Percentiles rank a stretch among this genome's conserved stretches.
phyloP scores from a whole-genome alignment of 768 basidiomycete species.

The Amanita muscaria region DNA sequence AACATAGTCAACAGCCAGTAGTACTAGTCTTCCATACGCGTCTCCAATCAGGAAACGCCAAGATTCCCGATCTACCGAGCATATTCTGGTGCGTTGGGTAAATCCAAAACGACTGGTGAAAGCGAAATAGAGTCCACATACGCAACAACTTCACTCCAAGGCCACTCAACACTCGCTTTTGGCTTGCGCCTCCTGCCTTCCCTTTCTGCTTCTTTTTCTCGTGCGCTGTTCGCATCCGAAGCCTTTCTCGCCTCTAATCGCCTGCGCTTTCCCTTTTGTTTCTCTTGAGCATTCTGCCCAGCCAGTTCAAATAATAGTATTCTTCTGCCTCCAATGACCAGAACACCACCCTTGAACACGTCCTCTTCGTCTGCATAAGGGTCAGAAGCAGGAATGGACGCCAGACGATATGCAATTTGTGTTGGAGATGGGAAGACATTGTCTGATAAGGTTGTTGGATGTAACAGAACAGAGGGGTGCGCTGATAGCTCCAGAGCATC shows the following conservation, averaged over 20 bases:
- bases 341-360: slow-evolving; percentile 51
- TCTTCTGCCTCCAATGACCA: slow-evolving; percentile 62
- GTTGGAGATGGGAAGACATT: slow-evolving; percentile 37
- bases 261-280: slow-evolving; percentile 46
- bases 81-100: slow-evolving; percentile 32
- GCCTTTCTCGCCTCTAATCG: slow-evolving; percentile 44
- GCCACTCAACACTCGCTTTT: slow-evolving; percentile 56
- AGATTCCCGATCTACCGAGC: slow-evolving; percentile 36
- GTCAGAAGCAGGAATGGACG: slow-evolving; percentile 27
- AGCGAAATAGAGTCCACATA: slow-evolving; percentile 25
- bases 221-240: slow-evolving; percentile 34
- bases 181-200: slow-evolving; percentile 48
- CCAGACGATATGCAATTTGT: slow-evolving; percentile 31
- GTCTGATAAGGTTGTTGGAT: slow-evolving; percentile 42
- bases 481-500: slow-evolving; percentile 43
- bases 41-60: slow-evolving; percentile 59
- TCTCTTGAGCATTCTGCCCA: slow-evolving; percentile 36
- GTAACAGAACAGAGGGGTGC: slow-evolving; percentile 38
- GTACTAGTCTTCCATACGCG: slow-evolving; percentile 55
- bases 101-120: slow-evolving; percentile 2
- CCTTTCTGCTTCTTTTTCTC: slow-evolving; percentile 47
- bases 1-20: slow-evolving; percentile 47
- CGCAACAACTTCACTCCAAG: slow-evolving; percentile 67
- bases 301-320: slow-evolving; percentile 55
- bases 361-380: slow-evolving; percentile 21